Conservation (phyloP, 371 early-diverging fungal genomes). For the Apophysomyces ossiformis region DNA sequence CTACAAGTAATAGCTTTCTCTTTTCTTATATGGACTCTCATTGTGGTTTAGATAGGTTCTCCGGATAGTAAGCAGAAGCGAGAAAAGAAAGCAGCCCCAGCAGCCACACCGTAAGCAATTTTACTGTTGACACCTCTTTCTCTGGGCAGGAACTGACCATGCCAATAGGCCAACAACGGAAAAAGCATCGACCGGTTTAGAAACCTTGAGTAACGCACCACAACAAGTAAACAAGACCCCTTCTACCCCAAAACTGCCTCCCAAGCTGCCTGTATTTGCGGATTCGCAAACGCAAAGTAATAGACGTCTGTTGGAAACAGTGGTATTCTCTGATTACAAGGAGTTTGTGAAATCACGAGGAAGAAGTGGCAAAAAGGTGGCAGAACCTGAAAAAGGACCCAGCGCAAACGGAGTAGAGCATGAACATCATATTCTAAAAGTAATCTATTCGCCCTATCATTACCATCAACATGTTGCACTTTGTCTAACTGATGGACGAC, state of each 20-base stretch:
- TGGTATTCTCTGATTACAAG: constrained; percentile 1
- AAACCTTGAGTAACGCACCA: constrained; percentile 5
- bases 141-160: background rate
- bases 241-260: background rate
- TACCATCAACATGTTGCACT: background rate
- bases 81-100: constrained; percentile 11
- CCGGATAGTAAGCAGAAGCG: background rate
- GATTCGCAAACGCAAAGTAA: background rate
- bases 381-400: background rate
- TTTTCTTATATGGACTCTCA: background rate
- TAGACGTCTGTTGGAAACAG: background rate
- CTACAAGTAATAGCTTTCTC: background rate
- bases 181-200: background rate
- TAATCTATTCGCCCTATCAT: background rate
- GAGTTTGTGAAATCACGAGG: constrained; percentile 5
- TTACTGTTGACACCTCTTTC: background rate
- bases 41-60: background rate
- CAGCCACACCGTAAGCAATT: constrained; percentile 11
- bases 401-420: background rate
- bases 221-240: background rate
- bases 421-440: background rate
- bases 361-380: background rate
- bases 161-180: background rate
- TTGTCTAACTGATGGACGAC: background rate
- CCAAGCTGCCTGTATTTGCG: background rate